These are phyloP conservation scores for Tilletia walkeri DNA, from an alignment of 1,284 basidiomycete genomes.

Conservation along the genomic window DNA sequence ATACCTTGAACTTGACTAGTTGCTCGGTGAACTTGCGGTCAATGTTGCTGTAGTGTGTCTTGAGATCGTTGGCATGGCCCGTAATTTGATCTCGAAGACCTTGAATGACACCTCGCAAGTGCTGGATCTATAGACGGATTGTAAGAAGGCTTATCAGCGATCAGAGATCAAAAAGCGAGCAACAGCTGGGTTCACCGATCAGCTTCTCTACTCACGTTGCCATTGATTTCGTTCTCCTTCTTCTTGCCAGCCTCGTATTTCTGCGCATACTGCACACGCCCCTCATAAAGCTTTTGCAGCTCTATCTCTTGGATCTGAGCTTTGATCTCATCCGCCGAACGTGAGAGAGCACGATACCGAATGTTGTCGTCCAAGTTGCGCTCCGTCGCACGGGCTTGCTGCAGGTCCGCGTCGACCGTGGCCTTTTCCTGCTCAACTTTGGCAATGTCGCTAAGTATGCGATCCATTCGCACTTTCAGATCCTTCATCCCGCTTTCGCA, in stretches of 20 bases:
- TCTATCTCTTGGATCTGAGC: constrained; percentile 60
- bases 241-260: constrained; percentile 72
- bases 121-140: constrained; percentile 15
- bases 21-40: constrained; percentile 83
- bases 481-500: constrained; percentile 52
- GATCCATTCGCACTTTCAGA: constrained; percentile 64
- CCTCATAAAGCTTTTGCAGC: constrained; percentile 61
- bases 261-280: constrained; percentile 52
- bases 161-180: too few species aligned
- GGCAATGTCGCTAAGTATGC: constrained; percentile 56
- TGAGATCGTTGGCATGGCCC: constrained; percentile 69
- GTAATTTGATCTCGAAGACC: constrained; percentile 43
- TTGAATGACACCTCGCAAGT: constrained; percentile 46
- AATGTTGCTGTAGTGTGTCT: constrained; percentile 80
- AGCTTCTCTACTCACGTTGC: constrained; percentile 60
- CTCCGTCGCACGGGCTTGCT: constrained; percentile 55
- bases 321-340: constrained; percentile 67
- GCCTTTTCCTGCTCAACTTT: constrained; percentile 34
- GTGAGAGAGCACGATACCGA: constrained; percentile 69
- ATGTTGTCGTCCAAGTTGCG: constrained; percentile 81
- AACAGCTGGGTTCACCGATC: constrained; percentile 1
- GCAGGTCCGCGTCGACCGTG: constrained; percentile 53
- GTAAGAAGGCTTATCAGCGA: constrained; percentile 10
- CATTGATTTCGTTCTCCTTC: constrained; percentile 69
- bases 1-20: constrained; percentile 81